A percentile compares a stretch with the other conserved stretches of the same genome.
These are phyloP conservation scores for Plectosphaerella cucumerina DNA, from an alignment of 2,329 filamentous ascomycete species.

Conservation along the genomic window DNA sequence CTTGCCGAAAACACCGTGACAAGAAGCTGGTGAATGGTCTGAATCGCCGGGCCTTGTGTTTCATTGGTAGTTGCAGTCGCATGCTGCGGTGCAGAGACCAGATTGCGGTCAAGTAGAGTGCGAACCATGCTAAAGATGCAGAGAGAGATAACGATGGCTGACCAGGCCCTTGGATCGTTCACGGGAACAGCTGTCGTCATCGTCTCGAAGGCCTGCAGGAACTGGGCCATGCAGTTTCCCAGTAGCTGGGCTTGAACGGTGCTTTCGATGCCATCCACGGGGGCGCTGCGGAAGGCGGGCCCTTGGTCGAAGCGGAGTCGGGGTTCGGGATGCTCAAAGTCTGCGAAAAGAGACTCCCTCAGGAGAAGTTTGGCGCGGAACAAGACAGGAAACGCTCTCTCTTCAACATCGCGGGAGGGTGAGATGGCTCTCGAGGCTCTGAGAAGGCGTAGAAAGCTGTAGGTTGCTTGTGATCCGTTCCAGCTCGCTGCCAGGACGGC, in stretches of 20 bases:
- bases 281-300: constrained; percentile 14
- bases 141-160: constrained; percentile 49
- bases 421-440: constrained; percentile 46
- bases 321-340: constrained; percentile 45
- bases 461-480: constrained; percentile 43
- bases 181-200: constrained; percentile 33
- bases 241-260: constrained; percentile 32
- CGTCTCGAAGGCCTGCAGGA: constrained; percentile 48
- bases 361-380: constrained; percentile 52
- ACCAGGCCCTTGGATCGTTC: constrained; percentile 39
- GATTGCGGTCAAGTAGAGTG: constrained; percentile 46
- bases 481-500: constrained; percentile 46
- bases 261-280: constrained; percentile 39
- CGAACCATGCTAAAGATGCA: constrained; percentile 56
- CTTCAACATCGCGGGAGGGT: constrained; percentile 42
- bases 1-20: constrained; percentile 44
- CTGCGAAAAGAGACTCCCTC: constrained; percentile 50
- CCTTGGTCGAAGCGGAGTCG: constrained; percentile 29
- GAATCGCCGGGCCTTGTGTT: constrained; percentile 26
- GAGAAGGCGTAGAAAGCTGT: constrained; percentile 49
- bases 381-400: constrained; percentile 43
- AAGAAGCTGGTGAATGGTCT: constrained; percentile 46
- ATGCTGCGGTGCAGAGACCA: constrained; percentile 19
- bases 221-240: constrained; percentile 45
- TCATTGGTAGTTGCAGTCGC: constrained; percentile 9